These are phyloP conservation scores for Hanseniaspora thailandica DNA, from an alignment of 805 yeast genomes.

Conservation along the genomic window DNA sequence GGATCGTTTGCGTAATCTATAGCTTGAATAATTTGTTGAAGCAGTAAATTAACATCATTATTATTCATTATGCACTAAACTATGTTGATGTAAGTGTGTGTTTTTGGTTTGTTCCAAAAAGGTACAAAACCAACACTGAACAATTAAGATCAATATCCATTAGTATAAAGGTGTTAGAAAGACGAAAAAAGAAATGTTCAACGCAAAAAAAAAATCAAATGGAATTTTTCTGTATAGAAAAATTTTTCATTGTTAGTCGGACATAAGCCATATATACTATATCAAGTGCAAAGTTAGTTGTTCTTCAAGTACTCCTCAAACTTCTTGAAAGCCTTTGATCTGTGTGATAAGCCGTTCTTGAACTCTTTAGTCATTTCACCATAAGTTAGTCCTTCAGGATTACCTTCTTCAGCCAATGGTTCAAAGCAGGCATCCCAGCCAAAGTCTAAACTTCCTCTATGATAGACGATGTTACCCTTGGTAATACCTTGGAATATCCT, in stretches of 20 bases:
- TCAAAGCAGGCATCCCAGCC: slow-evolving; percentile 93
- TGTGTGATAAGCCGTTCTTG: slow-evolving; percentile 77
- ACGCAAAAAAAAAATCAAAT: neutral
- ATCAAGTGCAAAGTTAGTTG: no score
- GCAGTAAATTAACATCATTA: slow-evolving; percentile 3
- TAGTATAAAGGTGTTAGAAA: neutral
- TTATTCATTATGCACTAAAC: neutral
- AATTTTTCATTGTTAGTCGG: neutral
- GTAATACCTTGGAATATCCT: slow-evolving; percentile 75
- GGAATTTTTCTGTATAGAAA: neutral
- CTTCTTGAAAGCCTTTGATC: slow-evolving; percentile 70
- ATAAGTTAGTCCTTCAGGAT: slow-evolving; percentile 42
- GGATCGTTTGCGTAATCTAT: slow-evolving; percentile 72
- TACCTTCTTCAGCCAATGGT: slow-evolving; percentile 49
- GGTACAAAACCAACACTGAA: neutral
- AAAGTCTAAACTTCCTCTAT: slow-evolving; percentile 68
- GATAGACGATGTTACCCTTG: slow-evolving; percentile 63
- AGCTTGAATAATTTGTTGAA: slow-evolving; percentile 68
- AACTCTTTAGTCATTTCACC: slow-evolving; percentile 74
- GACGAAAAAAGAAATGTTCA: neutral
- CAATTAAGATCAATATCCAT: neutral
- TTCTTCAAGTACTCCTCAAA: slow-evolving; percentile 43
- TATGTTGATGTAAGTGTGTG: neutral
- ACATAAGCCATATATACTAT: neutral
- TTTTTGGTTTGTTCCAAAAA: neutral